Conservation (phyloP, 768 basidiomycete species). For the Chlorophyllum brunneum region DNA sequence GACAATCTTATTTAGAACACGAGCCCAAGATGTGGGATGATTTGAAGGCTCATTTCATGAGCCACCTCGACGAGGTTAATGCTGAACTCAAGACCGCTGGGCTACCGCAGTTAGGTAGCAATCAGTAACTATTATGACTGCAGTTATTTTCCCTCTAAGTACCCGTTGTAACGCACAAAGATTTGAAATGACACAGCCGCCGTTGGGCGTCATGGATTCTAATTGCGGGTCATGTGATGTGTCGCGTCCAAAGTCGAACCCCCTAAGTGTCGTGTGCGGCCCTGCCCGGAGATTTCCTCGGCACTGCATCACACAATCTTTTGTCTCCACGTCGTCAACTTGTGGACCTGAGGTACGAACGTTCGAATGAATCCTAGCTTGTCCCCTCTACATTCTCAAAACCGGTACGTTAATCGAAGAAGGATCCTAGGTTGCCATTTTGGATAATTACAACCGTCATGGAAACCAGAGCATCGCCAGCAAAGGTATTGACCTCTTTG, state of each 20-base stretch:
- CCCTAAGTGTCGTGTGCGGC: background rate
- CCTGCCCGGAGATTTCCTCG: too few relatives aligned
- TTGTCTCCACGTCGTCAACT: too few relatives aligned
- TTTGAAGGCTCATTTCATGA: conserved; percentile 53
- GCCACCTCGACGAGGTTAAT: conserved; percentile 55
- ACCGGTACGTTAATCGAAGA: background rate
- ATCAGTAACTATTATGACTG: conserved; percentile 8
- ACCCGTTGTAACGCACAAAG: too few relatives aligned
- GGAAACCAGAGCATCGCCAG: background rate
- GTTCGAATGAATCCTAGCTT: background rate
- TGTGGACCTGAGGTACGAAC: background rate
- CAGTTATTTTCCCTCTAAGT: too few relatives aligned
- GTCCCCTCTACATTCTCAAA: background rate
- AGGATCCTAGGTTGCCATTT: background rate
- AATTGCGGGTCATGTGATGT: conserved; percentile 2
- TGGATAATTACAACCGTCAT: conserved; percentile 2
- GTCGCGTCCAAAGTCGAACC: background rate
- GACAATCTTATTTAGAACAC: conserved; percentile 35
- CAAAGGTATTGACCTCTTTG: background rate
- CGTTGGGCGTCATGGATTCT: too few relatives aligned
- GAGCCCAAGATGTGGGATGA: conserved; percentile 68
- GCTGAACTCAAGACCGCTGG: conserved; percentile 40
- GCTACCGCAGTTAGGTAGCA: conserved; percentile 25
- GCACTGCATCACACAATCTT: too few relatives aligned
- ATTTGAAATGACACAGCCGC: too few relatives aligned